These are phyloP conservation scores for Boletus rubescentipes DNA, from an alignment of 768 basidiomycete species.

Conservation along the genomic window DNA sequence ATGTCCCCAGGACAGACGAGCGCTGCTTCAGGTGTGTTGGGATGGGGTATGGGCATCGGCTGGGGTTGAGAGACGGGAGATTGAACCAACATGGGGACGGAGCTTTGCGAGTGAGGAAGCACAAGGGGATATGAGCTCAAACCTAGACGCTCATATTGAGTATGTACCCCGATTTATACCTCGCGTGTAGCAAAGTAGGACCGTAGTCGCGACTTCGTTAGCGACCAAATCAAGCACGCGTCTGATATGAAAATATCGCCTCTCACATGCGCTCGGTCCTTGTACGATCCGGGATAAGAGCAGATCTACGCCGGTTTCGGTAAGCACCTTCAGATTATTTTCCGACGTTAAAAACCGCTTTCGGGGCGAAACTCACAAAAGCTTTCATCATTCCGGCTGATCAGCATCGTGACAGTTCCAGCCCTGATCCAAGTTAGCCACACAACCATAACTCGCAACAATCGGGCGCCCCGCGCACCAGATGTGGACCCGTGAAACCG, in stretches of 20 bases:
- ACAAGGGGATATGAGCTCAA: conserved; percentile 20
- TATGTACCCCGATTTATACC: conserved; percentile 31
- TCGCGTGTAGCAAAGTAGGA: conserved; percentile 29
- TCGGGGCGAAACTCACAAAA: conserved; percentile 15
- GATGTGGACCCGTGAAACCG: conserved; percentile 18
- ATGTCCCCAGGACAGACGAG: conserved; percentile 49
- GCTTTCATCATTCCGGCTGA: conserved; percentile 16
- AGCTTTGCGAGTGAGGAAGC: conserved; percentile 10
- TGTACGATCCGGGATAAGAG: conserved; percentile 27
- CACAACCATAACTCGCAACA: conserved; percentile 11
- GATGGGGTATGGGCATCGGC: conserved; percentile 52
- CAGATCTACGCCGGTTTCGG: conserved; percentile 30
- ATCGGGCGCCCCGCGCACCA: conserved; percentile 11
- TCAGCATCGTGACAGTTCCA: conserved; percentile 16
- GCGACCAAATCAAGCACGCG: conserved; percentile 34
- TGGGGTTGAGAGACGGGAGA: conserved; percentile 25
- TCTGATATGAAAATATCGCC: conserved; percentile 34
- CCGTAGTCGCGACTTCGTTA: conserved; percentile 24
- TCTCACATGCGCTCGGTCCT: conserved; percentile 32
- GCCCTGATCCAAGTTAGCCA: conserved; percentile 16
- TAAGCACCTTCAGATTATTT: conserved; percentile 20
- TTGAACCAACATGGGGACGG: conserved; percentile 12
- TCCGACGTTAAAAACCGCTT: conserved; percentile 15
- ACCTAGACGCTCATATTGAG: conserved; percentile 17
- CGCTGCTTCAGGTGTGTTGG: conserved; percentile 57